Base-by-base conservation (phyloP, 495 filamentous ascomycete species). In the Viridothelium virens region DNA sequence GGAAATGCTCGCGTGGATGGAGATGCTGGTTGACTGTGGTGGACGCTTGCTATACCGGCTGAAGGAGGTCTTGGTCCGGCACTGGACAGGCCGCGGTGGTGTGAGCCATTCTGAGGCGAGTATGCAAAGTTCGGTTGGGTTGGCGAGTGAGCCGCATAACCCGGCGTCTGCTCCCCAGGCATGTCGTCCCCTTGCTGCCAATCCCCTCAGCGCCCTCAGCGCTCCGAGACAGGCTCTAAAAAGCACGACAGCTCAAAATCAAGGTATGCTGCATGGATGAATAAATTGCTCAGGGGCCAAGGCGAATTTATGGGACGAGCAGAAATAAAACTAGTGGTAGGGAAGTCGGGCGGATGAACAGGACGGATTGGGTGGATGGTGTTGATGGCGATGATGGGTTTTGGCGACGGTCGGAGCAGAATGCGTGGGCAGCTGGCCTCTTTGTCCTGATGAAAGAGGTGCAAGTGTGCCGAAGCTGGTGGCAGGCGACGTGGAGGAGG, bases 81-180 rank as follows among this genome's bases (percentile, higher is more conserved):
- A 66, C 65, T 66, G 61, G 66, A 67, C 31, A 63, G 64, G 47
- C 64, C 72, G 65, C 70, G 61, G 38, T 65, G 69, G 61, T 64
- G 72, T 41, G 70, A 65, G 50, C 68, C 70, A 63, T 67, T 67
- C 37, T 63, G 65, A 56, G 72, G 70, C 53, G 72, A 72, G 70
- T 70, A 70, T 44, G 69, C 63, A 63, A 68, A 71, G 38, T 65
- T 68, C 70, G 70, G 67, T 65, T 67, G 70, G 66, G 68, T 71
- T 53, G 72, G 72, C 65, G 72, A 74, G 68, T 72, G 70, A 56
- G 70, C 46, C 38, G 63, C 53, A 64, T 69, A 63, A 66, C 70
- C 66, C 66, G 68, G 64, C 53, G 33, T 59, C 39, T 68, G 69
- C 65, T 67, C 67, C 70, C 67, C 67, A 69, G 68, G 48, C 70